Conservation (phyloP, 2,329 filamentous ascomycete genomes). For the Talaromyces sp. region DNA sequence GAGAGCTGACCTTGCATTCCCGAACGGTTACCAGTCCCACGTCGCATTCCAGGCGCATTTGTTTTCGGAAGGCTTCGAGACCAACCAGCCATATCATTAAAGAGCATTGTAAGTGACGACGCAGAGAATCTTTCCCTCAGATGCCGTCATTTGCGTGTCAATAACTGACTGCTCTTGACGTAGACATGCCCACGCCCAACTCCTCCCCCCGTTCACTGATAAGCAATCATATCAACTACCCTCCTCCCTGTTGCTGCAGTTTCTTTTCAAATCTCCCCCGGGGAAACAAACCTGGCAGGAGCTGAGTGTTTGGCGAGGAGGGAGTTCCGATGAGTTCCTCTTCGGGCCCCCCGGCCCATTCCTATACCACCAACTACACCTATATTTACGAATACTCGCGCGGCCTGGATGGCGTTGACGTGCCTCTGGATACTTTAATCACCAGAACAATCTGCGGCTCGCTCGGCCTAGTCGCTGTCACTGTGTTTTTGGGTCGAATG, state of each 20-base stretch:
- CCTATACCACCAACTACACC: conserved; percentile 26
- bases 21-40: conserved; percentile 5
- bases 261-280: neutral
- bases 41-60: conserved; percentile 7
- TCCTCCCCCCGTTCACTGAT: neutral
- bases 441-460: conserved; percentile 36
- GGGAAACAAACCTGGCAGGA: neutral
- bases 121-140: neutral
- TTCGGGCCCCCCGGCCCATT: conserved; percentile 16
- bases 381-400: conserved; percentile 37
- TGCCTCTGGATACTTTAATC: conserved; percentile 34
- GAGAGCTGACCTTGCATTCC: conserved; percentile 4
- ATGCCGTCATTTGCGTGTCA: conserved; percentile 7
- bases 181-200: conserved; percentile 2
- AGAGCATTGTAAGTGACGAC: neutral
- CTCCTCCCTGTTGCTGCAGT: neutral
- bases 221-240: neutral
- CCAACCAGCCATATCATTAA: neutral
- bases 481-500: conserved; percentile 36
- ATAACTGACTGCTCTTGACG: conserved; percentile 7
- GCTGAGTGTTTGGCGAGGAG: neutral
- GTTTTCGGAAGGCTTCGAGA: conserved; percentile 9
- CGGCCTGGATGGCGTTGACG: conserved; percentile 33
- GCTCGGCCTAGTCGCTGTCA: conserved; percentile 27
- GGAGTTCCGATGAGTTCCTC: conserved; percentile 12